Percentiles rank a stretch among this genome's conserved stretches.
Evolutionary conservation across 768 basidiomycete species (phyloP).

Genomic region (Sarcodon aspratus): DNA sequence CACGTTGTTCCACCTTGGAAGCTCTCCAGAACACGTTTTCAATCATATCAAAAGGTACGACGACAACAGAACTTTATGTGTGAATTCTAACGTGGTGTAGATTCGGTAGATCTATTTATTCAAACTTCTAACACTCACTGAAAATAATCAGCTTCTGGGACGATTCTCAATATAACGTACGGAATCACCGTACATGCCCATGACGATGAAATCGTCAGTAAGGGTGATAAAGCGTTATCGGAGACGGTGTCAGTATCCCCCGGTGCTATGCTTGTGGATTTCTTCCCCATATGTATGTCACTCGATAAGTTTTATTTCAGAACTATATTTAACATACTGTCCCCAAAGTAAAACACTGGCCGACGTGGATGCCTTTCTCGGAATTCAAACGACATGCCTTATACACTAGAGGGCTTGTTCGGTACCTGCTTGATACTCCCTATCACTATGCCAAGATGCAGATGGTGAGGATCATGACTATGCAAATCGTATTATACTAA

Average conservation of each 20-base stretch:
- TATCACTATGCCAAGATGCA: neutral
- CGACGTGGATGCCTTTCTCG: neutral
- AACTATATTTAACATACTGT: neutral
- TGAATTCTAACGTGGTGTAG: constrained; percentile 1
- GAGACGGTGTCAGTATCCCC: constrained; percentile 6
- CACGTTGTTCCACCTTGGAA: constrained; percentile 5
- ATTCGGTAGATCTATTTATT: neutral
- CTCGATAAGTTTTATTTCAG: neutral
- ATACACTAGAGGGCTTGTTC: neutral
- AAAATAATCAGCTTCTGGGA: constrained; percentile 13
- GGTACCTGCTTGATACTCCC: neutral
- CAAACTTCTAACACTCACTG: neutral
- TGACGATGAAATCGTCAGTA: constrained; percentile 14
- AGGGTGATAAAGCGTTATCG: constrained; percentile 7
- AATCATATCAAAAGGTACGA: constrained; percentile 4
- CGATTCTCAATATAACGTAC: constrained; percentile 18
- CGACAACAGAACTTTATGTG: neutral
- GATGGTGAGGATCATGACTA: neutral
- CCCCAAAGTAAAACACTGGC: neutral
- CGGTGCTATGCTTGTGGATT: constrained; percentile 13
- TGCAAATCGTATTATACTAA: neutral
- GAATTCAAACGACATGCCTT: neutral
- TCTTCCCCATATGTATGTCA: constrained; percentile 11
- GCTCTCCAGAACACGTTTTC: constrained; percentile 4
- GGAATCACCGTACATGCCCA: constrained; percentile 13